phyloP scores from a whole-genome alignment of 352 stramenopile genomes.

The Pythium phragmitis region DNA sequence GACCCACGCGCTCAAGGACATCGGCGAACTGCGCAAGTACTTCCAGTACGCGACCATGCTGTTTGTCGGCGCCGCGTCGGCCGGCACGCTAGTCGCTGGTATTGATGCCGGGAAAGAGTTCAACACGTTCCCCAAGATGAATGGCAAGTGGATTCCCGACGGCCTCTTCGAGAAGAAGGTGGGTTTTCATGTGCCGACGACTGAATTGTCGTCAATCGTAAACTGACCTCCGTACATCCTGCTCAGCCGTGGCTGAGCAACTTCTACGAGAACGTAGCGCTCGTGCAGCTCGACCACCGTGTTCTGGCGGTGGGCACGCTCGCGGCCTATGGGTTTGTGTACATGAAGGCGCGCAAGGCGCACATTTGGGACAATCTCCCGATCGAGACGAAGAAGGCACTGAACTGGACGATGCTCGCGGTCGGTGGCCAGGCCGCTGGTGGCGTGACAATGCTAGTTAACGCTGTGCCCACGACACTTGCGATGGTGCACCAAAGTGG shows the following conservation, averaged over 20 bases:
- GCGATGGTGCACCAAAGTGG: conserved; percentile 91
- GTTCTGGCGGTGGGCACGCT: conserved; percentile 90
- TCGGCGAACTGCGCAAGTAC: conserved; percentile 52
- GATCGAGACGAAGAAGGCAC: conserved; percentile 47
- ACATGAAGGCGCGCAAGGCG: conserved; percentile 53
- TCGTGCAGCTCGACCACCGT: conserved; percentile 96
- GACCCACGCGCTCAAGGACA: conserved; percentile 43
- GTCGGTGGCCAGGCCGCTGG: conserved; percentile 79
- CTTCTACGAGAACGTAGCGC: conserved; percentile 95
- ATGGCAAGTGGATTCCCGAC: conserved; percentile 85
- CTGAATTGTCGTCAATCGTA: too few species aligned
- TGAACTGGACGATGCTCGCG: conserved; percentile 57
- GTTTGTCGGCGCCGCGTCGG: conserved; percentile 37
- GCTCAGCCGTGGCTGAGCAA: conserved; percentile 84
- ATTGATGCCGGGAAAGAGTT: conserved; percentile 97
- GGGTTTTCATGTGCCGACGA: not conserved
- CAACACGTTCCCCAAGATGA: conserved; percentile 96
- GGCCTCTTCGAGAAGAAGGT: conserved; percentile 61
- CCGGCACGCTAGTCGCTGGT: conserved; percentile 83
- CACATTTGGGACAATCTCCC: conserved; percentile 73
- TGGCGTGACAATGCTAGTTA: conserved; percentile 94
- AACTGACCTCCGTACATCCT: not conserved
- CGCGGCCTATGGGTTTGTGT: conserved; percentile 48
- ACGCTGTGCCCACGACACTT: conserved; percentile 92
- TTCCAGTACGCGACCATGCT: conserved; percentile 44